Evolutionary conservation across 148 eudicot genomes (phyloP), one percentile per base, ranked within the genome.

Genomic region (Chenopodium quinoa): DNA sequence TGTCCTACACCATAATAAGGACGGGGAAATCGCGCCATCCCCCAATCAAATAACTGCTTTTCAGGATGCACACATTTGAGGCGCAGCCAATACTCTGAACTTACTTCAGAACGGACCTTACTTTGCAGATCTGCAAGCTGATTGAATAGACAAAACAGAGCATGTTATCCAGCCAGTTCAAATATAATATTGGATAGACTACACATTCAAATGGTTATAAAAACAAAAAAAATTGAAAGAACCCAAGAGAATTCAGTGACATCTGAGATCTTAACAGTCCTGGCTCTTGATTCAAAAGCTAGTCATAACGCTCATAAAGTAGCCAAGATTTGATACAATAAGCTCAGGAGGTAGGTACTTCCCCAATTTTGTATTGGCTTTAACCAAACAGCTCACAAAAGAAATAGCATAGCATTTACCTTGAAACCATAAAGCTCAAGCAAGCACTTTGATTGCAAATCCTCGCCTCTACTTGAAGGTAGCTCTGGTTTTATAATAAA

Each of bases 391-490:
- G 14, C 54, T 52, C 23, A 66, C 75, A 60, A 76, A 74, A 54
- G 29, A 29, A 66, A 58, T 68, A 65, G 73, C 37, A 58, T 31
- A 72, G 77, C 47, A 78, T 67, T 78, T 91, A 97, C 99, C 99
- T 97, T 97, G 50, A 97, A 88, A 72, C 98, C 99, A 88, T 97
- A 94, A 75, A 97, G 98, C 86, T 97, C 99, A 85, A 97, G 94
- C 94, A 97, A 86, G 89, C 99, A 97, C 85, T 93, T 97, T 22
- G 97, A 86, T 82, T 97, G 99, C 86, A 97, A 86, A 87, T 93
- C 93, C 86, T 94, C 99, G 8, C 99, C 99, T 88, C 94, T 91
- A 88, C 86, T 94, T 79, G 99, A 84, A 40, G 99, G 99, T 85
- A 97, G 84, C 86, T 94, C 99, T 97, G 94, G 84, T 84, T 73